Base-by-base conservation (phyloP, 2,329 filamentous ascomycete genomes). In the Stylonectria norvegica region DNA sequence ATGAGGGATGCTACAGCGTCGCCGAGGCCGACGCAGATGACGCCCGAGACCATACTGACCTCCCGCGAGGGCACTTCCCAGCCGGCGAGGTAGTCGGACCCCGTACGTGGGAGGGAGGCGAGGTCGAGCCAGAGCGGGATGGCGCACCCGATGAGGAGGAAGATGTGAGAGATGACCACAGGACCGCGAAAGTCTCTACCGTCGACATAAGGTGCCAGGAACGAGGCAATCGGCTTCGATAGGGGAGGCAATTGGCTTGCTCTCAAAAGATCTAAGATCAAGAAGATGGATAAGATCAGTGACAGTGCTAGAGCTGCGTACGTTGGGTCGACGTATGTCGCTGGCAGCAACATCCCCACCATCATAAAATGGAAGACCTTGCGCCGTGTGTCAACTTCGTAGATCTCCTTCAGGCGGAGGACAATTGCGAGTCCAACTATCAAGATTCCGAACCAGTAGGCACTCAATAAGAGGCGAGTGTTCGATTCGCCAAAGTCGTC, bases 321-420 rank as follows among this genome's bases (percentile, higher is more conserved):
- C 28, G 83, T 75, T 1, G 93, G 91, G 62, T 98, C 93, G 48
- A 97, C 69, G 60, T 82, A 96, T 2, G 85, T 86, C 2, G 87
- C 81, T 0, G 93, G 90, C 2, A 97, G 74, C 40, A 98, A 83
- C 88, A 98, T 96, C 40, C 82, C 81, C 6, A 97, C 91, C 86
- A 97, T 97, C 76, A 91, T 95, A 53, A 94, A 94, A 64, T 98
- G 93, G 63, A 98, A 98, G 17, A 97, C 87, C 65, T 98, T 98
- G 36, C 93, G 82, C 35, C 93, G 80, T 1, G 93, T 98, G 66
- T 98, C 93, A 33, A 98, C 91, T 65, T 96, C 90, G 51, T 86
- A 90, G 35, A 87, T 71, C 3, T 81, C 72, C 28, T 85, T 86
- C 25, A 95, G 76, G 29, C 75, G 79, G 37, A 93, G 79, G 6